Evolutionary conservation across 257 asterid genomes (phyloP), one percentile per base, ranked within the genome.

Genomic region (Avicennia marina): DNA sequence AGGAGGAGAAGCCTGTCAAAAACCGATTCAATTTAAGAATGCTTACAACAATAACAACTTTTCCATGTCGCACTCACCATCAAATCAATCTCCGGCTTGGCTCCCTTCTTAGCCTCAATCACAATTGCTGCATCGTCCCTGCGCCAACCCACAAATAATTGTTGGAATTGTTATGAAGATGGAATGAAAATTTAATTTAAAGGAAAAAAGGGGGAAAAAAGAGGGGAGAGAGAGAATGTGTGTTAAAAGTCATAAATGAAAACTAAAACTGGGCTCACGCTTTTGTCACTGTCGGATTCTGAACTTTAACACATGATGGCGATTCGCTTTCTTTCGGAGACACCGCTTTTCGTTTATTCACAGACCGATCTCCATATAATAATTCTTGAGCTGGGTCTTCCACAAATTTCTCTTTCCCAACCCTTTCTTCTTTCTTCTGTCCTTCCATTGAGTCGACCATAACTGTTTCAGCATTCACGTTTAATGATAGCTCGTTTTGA

Each of bases 271-370:
- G 38, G 59, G 59, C 93, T 80, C 81, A 80, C 85, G 71, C 66
- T 78, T 75, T 78, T 68, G 77, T 72, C 73, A 55, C 57, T 47
- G 78, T 62, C 69, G 74, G 79, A 73, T 79, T 71, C 71, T 70
- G 68, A 63, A 71, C 59, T 59, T 72, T 72, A 80, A 57, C 79
- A 68, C 66, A 71, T 72, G 83, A 73, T 66, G 68, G 60, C 69
- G 76, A 72, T 56, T 74, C 85, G 56, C 58, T 73, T 67, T 76
- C 82, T 63, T 64, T 72, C n/a, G n/a, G n/a, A n/a, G n/a, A n/a
- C n/a, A n/a, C n/a, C n/a, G n/a, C n/a, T n/a, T n/a, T n/a, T 58
- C 33, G 75, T 69, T 62, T 72, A 64, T 58, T 71, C 69, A 63
- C 74, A 17, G 69, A 64, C 55, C 65, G 71, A 58, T 76, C 74